These are phyloP conservation scores for Pythium rishiriense DNA, from an alignment of 352 stramenopile genomes.

Conservation along the genomic window DNA sequence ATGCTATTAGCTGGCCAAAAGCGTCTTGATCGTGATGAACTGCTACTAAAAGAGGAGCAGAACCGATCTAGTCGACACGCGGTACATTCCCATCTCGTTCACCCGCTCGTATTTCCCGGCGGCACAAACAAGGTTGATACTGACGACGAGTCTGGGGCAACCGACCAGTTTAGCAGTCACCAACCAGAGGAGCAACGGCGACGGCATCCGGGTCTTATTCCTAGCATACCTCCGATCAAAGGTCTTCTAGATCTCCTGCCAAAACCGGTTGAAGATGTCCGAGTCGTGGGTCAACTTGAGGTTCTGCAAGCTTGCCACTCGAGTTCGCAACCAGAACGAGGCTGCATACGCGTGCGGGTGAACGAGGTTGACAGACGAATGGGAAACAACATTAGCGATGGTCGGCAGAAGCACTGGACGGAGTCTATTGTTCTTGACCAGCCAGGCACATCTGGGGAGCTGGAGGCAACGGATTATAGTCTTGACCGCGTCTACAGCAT, in stretches of 20 bases:
- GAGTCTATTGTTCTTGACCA: slow-evolving; percentile 72
- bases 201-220: slow-evolving; percentile 69
- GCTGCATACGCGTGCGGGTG: slow-evolving; percentile 74
- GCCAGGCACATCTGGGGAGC: slow-evolving; percentile 69
- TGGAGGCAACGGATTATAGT: slow-evolving; percentile 66
- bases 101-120: slow-evolving; percentile 15
- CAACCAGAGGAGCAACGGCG: slow-evolving; percentile 46
- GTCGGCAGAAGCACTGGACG: slow-evolving; percentile 69
- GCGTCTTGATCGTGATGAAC: slow-evolving; percentile 70
- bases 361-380: slow-evolving; percentile 44
- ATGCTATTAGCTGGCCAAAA: slow-evolving; percentile 79
- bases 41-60: slow-evolving; percentile 73
- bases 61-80: slow-evolving; percentile 34
- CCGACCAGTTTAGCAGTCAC: background rate
- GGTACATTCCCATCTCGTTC: slow-evolving; percentile 63
- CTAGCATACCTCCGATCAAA: slow-evolving; percentile 79
- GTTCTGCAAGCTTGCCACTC: slow-evolving; percentile 85
- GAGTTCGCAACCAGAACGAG: slow-evolving; percentile 57
- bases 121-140: background rate
- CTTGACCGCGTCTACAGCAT: slow-evolving; percentile 74
- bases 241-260: slow-evolving; percentile 81
- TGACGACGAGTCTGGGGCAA: background rate
- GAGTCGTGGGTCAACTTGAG: slow-evolving; percentile 61
- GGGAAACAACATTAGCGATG: slow-evolving; percentile 41
- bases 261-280: slow-evolving; percentile 63